phyloP scores from a whole-genome alignment of 768 basidiomycete genomes.

The Lentinula edodes region DNA sequence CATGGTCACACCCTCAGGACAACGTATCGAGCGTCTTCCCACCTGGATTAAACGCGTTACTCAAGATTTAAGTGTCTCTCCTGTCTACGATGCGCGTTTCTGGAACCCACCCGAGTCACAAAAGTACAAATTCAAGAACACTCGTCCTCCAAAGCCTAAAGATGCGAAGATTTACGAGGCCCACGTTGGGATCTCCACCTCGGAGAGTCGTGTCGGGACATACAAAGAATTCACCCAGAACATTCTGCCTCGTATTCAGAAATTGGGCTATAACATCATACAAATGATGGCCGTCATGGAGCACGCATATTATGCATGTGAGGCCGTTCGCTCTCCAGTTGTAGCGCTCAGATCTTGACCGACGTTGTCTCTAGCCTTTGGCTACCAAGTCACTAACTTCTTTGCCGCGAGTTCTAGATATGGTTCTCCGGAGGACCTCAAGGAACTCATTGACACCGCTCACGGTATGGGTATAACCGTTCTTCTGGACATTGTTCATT shows the following conservation, averaged over 20 bases:
- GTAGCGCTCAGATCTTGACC: constrained; percentile 7
- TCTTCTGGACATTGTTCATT: constrained; percentile 95
- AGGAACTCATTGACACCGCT: constrained; percentile 91
- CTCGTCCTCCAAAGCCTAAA: constrained; percentile 59
- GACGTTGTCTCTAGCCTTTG: constrained; percentile 65
- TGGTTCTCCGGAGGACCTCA: constrained; percentile 92
- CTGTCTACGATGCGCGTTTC: constrained; percentile 94
- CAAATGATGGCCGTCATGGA: constrained; percentile 99
- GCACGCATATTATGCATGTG: constrained; percentile 96
- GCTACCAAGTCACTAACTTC: constrained; percentile 97
- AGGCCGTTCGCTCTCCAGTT: constrained; percentile 21
- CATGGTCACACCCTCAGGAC: constrained; percentile 74
- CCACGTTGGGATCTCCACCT: constrained; percentile 93
- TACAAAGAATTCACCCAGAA: constrained; percentile 94
- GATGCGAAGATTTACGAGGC: constrained; percentile 90
- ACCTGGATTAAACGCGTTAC: constrained; percentile 95
- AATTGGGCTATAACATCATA: constrained; percentile 93
- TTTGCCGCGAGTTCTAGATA: constrained; percentile 97
- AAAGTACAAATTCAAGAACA: constrained; percentile 78
- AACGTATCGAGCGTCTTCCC: constrained; percentile 87
- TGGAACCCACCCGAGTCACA: constrained; percentile 87
- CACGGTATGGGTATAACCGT: constrained; percentile 91
- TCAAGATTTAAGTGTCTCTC: constrained; percentile 85
- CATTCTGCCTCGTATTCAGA: constrained; percentile 81
- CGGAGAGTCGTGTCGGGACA: constrained; percentile 82